Conservation (phyloP, 352 stramenopile genomes). For the Globisporangium perplexum region DNA sequence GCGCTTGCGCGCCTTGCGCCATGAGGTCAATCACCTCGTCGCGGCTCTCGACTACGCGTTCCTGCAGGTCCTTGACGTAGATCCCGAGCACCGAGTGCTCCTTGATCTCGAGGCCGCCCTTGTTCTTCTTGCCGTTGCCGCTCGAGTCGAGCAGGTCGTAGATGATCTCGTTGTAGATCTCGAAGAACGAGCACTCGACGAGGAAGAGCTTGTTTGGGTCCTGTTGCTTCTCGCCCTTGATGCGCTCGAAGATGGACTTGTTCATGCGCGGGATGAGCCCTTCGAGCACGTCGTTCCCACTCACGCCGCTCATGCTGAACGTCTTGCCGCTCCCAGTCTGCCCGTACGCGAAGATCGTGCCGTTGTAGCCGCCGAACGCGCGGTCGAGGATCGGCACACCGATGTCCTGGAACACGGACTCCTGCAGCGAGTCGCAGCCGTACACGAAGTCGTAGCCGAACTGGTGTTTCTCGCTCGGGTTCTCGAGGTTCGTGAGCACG, state of each 20-base stretch:
- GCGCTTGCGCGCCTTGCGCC: conserved; percentile 50
- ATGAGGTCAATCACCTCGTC: conserved; percentile 86
- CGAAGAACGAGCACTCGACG: conserved; percentile 92
- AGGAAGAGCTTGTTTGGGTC: conserved; percentile 81
- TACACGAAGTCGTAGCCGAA: conserved; percentile 91
- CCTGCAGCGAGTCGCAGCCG: conserved; percentile 65
- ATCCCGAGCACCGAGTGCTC: conserved; percentile 93
- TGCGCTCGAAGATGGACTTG: conserved; percentile 84
- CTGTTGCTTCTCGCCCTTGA: conserved; percentile 54
- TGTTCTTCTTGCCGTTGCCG: conserved; percentile 83
- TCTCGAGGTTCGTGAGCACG: conserved; percentile 81
- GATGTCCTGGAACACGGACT: conserved; percentile 75
- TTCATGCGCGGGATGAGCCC: conserved; percentile 92
- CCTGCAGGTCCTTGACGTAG: conserved; percentile 90
- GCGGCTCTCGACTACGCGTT: conserved; percentile 82
- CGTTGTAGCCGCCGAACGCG: conserved; percentile 85
- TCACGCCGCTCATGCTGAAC: conserved; percentile 85
- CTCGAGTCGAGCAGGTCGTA: conserved; percentile 91
- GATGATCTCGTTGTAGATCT: conserved; percentile 97
- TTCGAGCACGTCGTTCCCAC: conserved; percentile 48
- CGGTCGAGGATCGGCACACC: conserved; percentile 71
- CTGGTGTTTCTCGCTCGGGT: conserved; percentile 68
- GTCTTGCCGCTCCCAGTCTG: conserved; percentile 87
- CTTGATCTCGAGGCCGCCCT: conserved; percentile 89
- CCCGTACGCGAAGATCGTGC: conserved; percentile 88